These are phyloP conservation scores for Biancaea sappan DNA, from an alignment of 306 rosid genomes.

Conservation along the genomic window DNA sequence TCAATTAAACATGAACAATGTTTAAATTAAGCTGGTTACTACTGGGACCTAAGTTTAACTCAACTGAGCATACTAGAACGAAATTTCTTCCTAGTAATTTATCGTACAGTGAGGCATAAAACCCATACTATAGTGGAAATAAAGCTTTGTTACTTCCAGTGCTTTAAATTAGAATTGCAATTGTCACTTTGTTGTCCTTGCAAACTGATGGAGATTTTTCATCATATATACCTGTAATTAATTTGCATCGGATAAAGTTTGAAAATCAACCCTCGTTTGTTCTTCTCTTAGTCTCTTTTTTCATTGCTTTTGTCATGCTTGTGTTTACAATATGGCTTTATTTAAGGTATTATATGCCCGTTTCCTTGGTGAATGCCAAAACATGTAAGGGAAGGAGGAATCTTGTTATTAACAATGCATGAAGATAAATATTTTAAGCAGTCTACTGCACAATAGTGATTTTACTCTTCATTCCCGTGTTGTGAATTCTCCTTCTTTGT, in stretches of 20 bases:
- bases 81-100: background rate
- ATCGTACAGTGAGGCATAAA: background rate
- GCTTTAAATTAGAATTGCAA: background rate
- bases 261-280: background rate
- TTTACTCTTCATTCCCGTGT: background rate
- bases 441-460: background rate
- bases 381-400: background rate
- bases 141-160: background rate
- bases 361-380: background rate
- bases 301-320: background rate
- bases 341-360: background rate
- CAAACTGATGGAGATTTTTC: constrained; percentile 6
- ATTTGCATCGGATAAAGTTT: background rate
- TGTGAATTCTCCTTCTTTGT: background rate
- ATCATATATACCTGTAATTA: background rate
- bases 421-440: too few relatives aligned
- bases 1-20: background rate
- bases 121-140: background rate
- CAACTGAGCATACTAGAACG: background rate
- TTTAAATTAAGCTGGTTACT: background rate
- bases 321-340: background rate
- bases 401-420: background rate
- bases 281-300: background rate
- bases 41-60: background rate
- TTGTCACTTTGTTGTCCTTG: background rate